Evolutionary conservation across 78 protist genomes (phyloP).

Genomic region (Capsaspora owczarzaki): DNA sequence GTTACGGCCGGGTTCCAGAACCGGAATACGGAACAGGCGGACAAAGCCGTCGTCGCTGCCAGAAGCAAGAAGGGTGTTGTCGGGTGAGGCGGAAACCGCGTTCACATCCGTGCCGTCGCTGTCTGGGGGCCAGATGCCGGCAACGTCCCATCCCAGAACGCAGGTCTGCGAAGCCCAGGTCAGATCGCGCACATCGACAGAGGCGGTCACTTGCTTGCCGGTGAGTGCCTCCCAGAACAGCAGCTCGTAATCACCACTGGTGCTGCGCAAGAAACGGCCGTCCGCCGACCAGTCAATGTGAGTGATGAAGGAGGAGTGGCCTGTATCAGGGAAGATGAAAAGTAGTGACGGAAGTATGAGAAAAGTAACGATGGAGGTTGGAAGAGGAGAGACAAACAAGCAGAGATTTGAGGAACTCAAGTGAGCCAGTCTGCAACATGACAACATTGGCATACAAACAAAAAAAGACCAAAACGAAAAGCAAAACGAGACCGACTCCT

Average conservation of each 20-base stretch:
- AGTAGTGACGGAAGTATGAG: too few relatives aligned
- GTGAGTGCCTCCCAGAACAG: background rate
- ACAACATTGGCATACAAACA: too few relatives aligned
- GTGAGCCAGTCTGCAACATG: too few relatives aligned
- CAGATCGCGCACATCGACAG: too few relatives aligned
- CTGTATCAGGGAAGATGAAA: too few relatives aligned
- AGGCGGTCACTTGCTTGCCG: background rate
- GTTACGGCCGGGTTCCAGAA: too few relatives aligned
- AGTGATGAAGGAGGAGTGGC: constrained; percentile 12
- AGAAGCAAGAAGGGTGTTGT: constrained; percentile 21
- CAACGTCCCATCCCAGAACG: background rate
- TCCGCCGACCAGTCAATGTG: constrained; percentile 20
- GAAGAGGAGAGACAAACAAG: too few relatives aligned
- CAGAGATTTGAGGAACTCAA: too few relatives aligned
- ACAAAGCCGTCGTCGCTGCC: constrained; percentile 37
- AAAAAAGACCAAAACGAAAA: too few relatives aligned
- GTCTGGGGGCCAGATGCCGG: constrained; percentile 35
- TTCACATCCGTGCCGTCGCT: constrained; percentile 30
- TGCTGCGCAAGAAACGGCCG: background rate
- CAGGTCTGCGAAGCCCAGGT: background rate
- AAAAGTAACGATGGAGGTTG: too few relatives aligned
- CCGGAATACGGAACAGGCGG: constrained; percentile 37
- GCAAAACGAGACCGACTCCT: too few relatives aligned
- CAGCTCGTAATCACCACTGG: constrained; percentile 15
- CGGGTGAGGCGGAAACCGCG: background rate